Evolutionary conservation across 2,329 filamentous ascomycete species (phyloP).

Genomic region (Setomelanomma holmii): DNA sequence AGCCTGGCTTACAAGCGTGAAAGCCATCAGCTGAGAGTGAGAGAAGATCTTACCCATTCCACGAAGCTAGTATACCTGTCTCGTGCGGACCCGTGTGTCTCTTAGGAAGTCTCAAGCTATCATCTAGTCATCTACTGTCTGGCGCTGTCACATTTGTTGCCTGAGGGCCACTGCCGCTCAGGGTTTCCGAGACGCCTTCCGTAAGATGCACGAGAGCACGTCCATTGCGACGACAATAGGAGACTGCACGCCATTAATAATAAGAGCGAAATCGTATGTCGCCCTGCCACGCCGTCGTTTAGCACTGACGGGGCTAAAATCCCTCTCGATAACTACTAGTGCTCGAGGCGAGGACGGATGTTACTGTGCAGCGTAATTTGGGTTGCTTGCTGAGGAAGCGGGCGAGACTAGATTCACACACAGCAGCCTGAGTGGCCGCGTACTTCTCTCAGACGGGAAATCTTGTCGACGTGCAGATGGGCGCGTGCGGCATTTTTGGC

Average conservation of each 20-base stretch:
- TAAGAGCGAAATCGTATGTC: conserved; percentile 19
- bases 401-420: neutral
- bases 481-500: conserved; percentile 2
- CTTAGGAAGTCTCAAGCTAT: no score
- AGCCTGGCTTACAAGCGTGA: no score
- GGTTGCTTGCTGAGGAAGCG: neutral
- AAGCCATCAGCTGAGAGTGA: no score
- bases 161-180: neutral
- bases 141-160: neutral
- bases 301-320: conserved; percentile 25
- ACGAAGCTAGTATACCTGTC: no score
- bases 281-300: conserved; percentile 7
- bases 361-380: neutral
- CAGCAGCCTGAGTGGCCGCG: neutral
- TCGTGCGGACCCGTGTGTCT: no score
- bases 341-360: conserved; percentile 10
- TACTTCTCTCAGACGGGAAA: neutral
- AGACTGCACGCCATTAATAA: conserved; percentile 26
- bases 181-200: conserved; percentile 20
- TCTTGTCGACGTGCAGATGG: neutral
- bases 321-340: conserved; percentile 24
- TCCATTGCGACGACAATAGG: conserved; percentile 14
- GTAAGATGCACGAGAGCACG: conserved; percentile 20
- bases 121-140: no score
- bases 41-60: no score